Evolutionary conservation across 306 rosid genomes (phyloP), one percentile per base, ranked within the genome.

Genomic region (Cicer yamashitae): DNA sequence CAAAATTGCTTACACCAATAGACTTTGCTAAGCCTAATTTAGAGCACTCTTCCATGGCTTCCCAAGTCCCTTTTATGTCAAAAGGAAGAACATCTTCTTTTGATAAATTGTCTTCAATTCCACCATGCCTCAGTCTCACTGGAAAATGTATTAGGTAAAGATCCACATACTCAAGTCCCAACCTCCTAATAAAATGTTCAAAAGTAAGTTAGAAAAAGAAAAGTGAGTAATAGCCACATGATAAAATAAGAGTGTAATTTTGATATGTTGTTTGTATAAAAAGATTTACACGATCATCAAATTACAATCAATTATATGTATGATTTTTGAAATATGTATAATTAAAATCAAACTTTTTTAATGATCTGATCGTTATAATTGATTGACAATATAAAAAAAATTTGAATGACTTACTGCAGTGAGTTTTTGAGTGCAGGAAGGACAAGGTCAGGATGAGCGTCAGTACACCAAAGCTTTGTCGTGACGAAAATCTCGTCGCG

Each of bases 121-220:
- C 79, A 5, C 68, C 79, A 5, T 77, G 59, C 45, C 48, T 84
- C 58, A 80, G 25, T 67, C 87, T 80, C 74, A 80, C 82, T 7
- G 87, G 87, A 50, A 58, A 80, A 46, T 76, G 87, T 39, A 84
- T 77, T 6, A 84, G 73, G 67, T 80, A 84, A 1, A 84, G 84
- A 77, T 84, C 87, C 80, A 84, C 87, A 66, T 84, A 80, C 53
- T 84, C 84, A 7, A 84, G 77, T 13, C 84, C 79, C 82, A 84
- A 40, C 64, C 47, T 77, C 84, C 87, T 84, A 9, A 20, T 10
- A 20, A 4, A 18, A 59, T 60, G 4, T 13, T 22, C 22, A 57
- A 57, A 57, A 3, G 38, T 6, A 56, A 57, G 40, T 22, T 57
- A 57, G 5, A 57, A 57, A 57, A 30, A 30, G 1, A 30, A 30